phyloP scores from a whole-genome alignment of 2,329 filamentous ascomycete genomes.

The Aureobasidium musti region DNA sequence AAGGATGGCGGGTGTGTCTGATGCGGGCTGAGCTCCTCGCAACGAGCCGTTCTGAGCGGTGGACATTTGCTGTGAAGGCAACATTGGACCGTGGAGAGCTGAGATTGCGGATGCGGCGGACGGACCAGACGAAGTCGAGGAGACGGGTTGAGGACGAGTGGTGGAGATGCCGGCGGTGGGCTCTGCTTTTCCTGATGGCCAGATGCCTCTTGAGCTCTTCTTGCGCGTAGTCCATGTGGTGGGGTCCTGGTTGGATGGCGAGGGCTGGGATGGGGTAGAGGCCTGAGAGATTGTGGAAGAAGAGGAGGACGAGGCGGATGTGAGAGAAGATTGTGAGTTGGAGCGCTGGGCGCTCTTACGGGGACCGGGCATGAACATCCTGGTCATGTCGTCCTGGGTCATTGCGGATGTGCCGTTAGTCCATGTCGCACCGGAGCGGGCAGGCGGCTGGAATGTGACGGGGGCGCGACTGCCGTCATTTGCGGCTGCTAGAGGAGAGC shows the following conservation, averaged over 20 bases:
- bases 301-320: constrained; percentile 60
- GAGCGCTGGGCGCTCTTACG: constrained; percentile 83
- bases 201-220: constrained; percentile 59
- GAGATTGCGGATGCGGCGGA: constrained; percentile 64
- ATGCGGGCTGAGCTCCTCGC: constrained; percentile 36
- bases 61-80: constrained; percentile 68
- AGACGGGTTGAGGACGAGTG: constrained; percentile 62
- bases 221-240: constrained; percentile 51
- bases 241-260: constrained; percentile 45
- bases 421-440: constrained; percentile 63
- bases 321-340: constrained; percentile 86
- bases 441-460: constrained; percentile 62
- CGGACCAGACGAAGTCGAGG: constrained; percentile 59
- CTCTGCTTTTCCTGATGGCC: constrained; percentile 67
- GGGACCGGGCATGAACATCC: constrained; percentile 67
- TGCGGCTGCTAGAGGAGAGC: constrained; percentile 32
- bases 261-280: constrained; percentile 64
- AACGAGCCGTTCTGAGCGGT: constrained; percentile 62
- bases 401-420: constrained; percentile 66
- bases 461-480: constrained; percentile 69
- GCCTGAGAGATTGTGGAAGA: constrained; percentile 66
- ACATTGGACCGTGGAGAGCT: constrained; percentile 62
- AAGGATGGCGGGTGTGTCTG: constrained; percentile 72
- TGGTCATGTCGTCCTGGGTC: constrained; percentile 80
- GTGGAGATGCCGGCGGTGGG: constrained; percentile 64